Evolutionary conservation across 2,329 filamentous ascomycete species (phyloP), one percentile per base, ranked within the genome.

Genomic region (Colletotrichum chlorophyti): DNA sequence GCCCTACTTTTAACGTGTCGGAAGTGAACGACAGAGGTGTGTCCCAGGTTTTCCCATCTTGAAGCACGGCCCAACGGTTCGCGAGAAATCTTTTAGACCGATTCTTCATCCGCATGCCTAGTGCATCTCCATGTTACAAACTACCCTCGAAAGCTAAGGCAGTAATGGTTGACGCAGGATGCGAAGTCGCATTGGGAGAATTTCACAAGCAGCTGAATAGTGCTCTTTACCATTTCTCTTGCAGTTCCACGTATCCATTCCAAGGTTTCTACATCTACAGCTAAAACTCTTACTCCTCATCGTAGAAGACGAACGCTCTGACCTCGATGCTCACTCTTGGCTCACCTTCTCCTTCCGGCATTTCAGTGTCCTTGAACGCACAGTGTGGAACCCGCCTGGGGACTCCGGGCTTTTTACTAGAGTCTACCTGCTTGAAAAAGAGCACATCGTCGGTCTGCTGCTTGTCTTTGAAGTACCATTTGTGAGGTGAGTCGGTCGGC

Each of bases 251-350:
- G n/a, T n/a, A n/a, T n/a, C n/a, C n/a, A n/a, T n/a, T n/a, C n/a
- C n/a, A n/a, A n/a, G n/a, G n/a, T n/a, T n/a, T n/a, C n/a, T n/a
- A n/a, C n/a, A n/a, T n/a, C n/a, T n/a, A 10, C 3, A 21, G 14
- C 15, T 6, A 21, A 2, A n/a, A n/a, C n/a, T n/a, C n/a, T 17
- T 49, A 49, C 11, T 49, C 46, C 12, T 69, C 34, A 70, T 75
- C 7, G 74, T 75, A 63, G 50, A 90, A 89, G 0, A 91, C 83
- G 72, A 91, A 77, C 37, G 85, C 83, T 66, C 88, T 78, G 17
- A 91, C 86, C 71, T 91, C 88, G 70, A 91, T 90, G 68, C 87
- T 90, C 73, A 89, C 85, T 65, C 88, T 77, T 2, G 80, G 80
- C 49, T 81, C 80, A 21, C 82, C 85, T 11, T 80, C 83, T 46